These are phyloP conservation scores for Haematococcus lacustris DNA, from an alignment of 139 green algal genomes.

Conservation along the genomic window DNA sequence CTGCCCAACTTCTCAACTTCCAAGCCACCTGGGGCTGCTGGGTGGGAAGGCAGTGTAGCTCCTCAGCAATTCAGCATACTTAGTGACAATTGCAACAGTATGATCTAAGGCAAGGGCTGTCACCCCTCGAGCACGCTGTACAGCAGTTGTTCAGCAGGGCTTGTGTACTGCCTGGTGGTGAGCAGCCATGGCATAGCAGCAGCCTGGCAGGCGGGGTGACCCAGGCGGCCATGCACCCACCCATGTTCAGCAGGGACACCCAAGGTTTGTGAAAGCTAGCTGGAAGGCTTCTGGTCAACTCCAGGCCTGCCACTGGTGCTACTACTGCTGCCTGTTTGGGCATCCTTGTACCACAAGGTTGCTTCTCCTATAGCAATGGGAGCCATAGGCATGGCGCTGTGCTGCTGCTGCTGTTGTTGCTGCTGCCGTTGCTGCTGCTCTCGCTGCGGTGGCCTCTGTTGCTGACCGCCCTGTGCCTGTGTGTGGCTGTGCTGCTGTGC, in stretches of 20 bases:
- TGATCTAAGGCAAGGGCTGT: no score
- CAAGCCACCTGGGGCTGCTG: background rate
- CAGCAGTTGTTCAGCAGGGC: no score
- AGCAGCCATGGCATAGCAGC: no score
- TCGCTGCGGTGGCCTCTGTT: conserved; percentile 3
- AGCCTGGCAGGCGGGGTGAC: no score
- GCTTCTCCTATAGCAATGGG: background rate
- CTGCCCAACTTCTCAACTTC: no score
- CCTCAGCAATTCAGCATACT: background rate
- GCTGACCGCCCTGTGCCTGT: background rate
- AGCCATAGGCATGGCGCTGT: background rate
- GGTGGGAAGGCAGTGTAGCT: background rate
- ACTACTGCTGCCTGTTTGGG: background rate
- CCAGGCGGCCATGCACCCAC: no score
- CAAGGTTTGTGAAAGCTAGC: background rate
- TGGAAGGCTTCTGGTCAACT: background rate
- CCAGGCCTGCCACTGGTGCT: background rate
- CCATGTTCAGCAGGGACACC: no score
- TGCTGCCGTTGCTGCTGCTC: background rate
- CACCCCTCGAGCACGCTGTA: no score
- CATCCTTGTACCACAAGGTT: background rate
- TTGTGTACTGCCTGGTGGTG: no score
- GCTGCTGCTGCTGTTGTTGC: background rate
- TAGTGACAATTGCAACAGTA: background rate
- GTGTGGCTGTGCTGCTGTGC: background rate